Base-by-base conservation (phyloP, 352 stramenopile species). In the Thalassiosira oceanica region DNA sequence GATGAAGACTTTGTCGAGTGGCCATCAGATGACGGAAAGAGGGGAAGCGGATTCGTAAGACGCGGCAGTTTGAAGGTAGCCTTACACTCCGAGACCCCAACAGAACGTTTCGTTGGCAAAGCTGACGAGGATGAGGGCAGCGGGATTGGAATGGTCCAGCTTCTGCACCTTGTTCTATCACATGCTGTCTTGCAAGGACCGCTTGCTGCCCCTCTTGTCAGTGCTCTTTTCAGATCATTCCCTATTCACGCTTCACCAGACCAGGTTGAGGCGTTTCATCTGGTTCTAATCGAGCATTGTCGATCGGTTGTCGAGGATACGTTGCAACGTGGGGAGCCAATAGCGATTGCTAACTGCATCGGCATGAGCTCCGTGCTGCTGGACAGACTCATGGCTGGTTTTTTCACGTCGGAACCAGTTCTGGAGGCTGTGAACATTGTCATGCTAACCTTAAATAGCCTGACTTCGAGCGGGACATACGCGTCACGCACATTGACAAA, bases 221-320 rank as follows among this genome's bases (percentile, higher is more conserved):
- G 72, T 58, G 64, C 73, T 23, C 44, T 93, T 5, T 89, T 93
- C 36, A 65, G 60, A 24, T 86, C 77, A 7, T 91, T 91, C 67
- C 86, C 86, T 35, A 85, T 90, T 42, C 82, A 91, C 66, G 74
- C 84, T 23, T 83, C 79, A 2, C 64, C 79, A 10, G 77, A 91
- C 21, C 81, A 93, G 73, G 86, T 91, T 24, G 73, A 86, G 43
- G 80, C 82, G 33, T 90, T 89, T 53, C 83, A 92, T 39, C 42
- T 92, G 23, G 72, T 89, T 0, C 53, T 92, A 29, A 80, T 90
- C 37, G 85, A 92, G 55, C 66, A 87, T n/a, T 88, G 81, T 39
- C 55, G 60, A 16, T 72, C 64, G 6, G 78, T 84, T 24, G 69
- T 90, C 5, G 77, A 87, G 51, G 82, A 91, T 63, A 76, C 73